Base-by-base conservation (phyloP, 2,329 filamentous ascomycete species). In the Diaporthe helianthi region DNA sequence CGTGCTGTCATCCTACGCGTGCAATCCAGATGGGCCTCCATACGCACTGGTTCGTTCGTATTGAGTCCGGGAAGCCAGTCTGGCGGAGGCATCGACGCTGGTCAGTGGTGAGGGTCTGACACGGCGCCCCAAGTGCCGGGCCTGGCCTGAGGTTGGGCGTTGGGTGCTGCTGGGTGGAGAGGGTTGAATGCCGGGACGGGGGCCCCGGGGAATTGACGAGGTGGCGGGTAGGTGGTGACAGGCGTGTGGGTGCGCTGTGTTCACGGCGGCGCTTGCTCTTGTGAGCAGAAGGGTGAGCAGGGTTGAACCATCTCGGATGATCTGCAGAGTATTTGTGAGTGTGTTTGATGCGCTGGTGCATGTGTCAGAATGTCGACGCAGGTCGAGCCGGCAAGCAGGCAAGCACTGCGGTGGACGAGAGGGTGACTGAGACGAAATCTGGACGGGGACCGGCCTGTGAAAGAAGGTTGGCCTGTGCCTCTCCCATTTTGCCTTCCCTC, bases 291-390 rank as follows among this genome's bases (percentile, higher is more conserved):
- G 17, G 24, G n/a, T 29, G 33, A 49, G 26, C 58, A 65, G 44
- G 67, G 67, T 26, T 68, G 58, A 31, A 41, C 58, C 58, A 63
- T 63, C 55, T 26, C n/a, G 66, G 66, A 53, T 67, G 64, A 55
- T 54, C 64, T 67, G 49, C 51, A 63, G 41, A 33, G 44, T 36
- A 64, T 65, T 49, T 65, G 49, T 58, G 31, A 44, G 29, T n/a
- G 61, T 49, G 68, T 69, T 69, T 69, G 68, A 67, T 69, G 36
- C 68, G 46, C 47, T 55, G 63, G 65, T 47, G 46, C 53, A 51
- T 69, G 63, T 65, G 54, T 69, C 68, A 67, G 68, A 69, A 52
- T 33, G 58, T 49, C 33, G 22, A 19, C 9, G 29, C 53, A 65
- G 36, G 63, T 49, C 68, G 46, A n/a, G n/a, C n/a, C n/a, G n/a